Percentiles rank a stretch among this genome's conserved stretches.
Evolutionary conservation across 1,139 yeast genomes (phyloP).

Genomic region (Sugiyamaella novakii): DNA sequence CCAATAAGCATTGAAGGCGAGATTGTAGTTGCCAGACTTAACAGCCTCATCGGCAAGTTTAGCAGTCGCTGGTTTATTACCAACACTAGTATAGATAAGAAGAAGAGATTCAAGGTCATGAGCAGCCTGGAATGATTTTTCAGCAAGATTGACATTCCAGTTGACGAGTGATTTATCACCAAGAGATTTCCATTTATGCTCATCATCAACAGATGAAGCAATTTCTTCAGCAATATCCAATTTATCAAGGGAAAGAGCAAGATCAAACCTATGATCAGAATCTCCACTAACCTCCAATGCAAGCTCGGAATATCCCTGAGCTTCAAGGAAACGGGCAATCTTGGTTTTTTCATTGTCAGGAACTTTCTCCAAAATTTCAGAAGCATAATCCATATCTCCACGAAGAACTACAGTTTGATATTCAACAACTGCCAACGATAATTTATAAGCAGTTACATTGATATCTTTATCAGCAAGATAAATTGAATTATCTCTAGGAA

Average conservation of each 20-base stretch:
- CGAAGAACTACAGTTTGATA: slow-evolving; percentile 94
- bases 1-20: slow-evolving; percentile 95
- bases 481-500: slow-evolving; percentile 85
- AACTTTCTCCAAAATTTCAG: slow-evolving; percentile 63
- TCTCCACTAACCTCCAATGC: slow-evolving; percentile 84
- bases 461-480: slow-evolving; percentile 90
- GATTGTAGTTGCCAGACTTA: slow-evolving; percentile 73
- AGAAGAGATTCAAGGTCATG: slow-evolving; percentile 81
- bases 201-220: slow-evolving; percentile 53
- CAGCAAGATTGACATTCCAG: slow-evolving; percentile 83
- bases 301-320: slow-evolving; percentile 82
- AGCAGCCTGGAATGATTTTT: slow-evolving; percentile 76
- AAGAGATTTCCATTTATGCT: slow-evolving; percentile 84
- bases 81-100: slow-evolving; percentile 80
- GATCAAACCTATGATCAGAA: slow-evolving; percentile 81
- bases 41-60: slow-evolving; percentile 63
- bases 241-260: slow-evolving; percentile 70
- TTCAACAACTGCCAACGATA: slow-evolving; percentile 84
- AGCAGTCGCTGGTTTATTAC: slow-evolving; percentile 60
- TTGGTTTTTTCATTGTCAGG: slow-evolving; percentile 72
- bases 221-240: slow-evolving; percentile 73
- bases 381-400: slow-evolving; percentile 83
- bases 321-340: slow-evolving; percentile 89
- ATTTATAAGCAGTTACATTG: slow-evolving; percentile 76
- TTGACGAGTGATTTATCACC: slow-evolving; percentile 82